These are phyloP conservation scores for Lipomyces mesembrius DNA, from an alignment of 805 yeast species.

Conservation along the genomic window DNA sequence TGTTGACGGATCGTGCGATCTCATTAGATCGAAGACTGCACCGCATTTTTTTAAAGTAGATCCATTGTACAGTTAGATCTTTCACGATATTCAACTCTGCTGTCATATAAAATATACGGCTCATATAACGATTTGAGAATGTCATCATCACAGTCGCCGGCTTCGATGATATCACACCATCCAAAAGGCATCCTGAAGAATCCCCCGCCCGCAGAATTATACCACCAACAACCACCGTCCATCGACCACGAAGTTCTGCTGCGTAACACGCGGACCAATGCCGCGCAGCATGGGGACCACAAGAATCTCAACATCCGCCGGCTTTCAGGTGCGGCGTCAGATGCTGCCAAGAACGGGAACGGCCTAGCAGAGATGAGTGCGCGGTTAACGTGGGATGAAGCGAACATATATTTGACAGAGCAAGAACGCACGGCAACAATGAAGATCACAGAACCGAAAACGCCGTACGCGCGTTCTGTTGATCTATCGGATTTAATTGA, in stretches of 20 bases:
- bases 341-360: neutral
- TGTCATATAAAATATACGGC: neutral
- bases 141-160: neutral
- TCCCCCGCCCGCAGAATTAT: slow-evolving; percentile 26
- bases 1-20: no score
- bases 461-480: slow-evolving; percentile 91
- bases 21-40: no score
- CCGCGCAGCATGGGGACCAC: slow-evolving; percentile 28
- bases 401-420: slow-evolving; percentile 73
- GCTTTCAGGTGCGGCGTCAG: slow-evolving; percentile 1
- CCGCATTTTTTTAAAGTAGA: neutral
- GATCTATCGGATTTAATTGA: slow-evolving; percentile 78
- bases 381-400: slow-evolving; percentile 71
- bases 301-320: slow-evolving; percentile 15
- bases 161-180: neutral
- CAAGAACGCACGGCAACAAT: slow-evolving; percentile 72
- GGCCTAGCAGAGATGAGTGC: slow-evolving; percentile 4
- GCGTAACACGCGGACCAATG: slow-evolving; percentile 28
- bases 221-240: slow-evolving; percentile 27
- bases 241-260: slow-evolving; percentile 27
- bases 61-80: neutral
- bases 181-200: slow-evolving; percentile 35
- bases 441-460: slow-evolving; percentile 93
- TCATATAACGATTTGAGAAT: neutral
- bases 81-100: neutral